Percentiles rank a stretch among this genome's conserved stretches.
These are phyloP conservation scores for Xeromyces bisporus DNA, from an alignment of 495 filamentous ascomycete species.

Conservation along the genomic window DNA sequence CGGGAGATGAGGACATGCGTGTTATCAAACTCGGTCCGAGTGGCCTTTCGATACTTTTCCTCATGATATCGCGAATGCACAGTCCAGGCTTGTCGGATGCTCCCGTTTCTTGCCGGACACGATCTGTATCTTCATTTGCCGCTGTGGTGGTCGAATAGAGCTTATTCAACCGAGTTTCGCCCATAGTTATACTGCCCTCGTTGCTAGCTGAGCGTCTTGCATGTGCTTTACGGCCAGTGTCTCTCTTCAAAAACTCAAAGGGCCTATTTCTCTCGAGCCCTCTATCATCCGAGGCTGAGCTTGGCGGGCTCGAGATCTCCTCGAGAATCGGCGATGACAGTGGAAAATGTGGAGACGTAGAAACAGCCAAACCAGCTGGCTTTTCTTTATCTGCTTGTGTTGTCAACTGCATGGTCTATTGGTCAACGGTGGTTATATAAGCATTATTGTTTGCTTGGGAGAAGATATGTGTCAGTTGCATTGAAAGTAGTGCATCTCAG, in stretches of 20 bases:
- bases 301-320: slow-evolving; percentile 23
- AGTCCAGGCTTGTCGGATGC: not conserved
- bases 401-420: no score
- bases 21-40: slow-evolving; percentile 50
- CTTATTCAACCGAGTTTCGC: no score
- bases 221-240: not conserved
- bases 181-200: not conserved
- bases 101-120: not conserved
- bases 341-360: slow-evolving; percentile 20
- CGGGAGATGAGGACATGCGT: slow-evolving; percentile 17
- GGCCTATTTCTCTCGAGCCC: slow-evolving; percentile 15
- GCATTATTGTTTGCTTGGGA: no score
- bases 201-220: not conserved
- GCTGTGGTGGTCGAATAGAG: no score
- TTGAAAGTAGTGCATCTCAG: not conserved
- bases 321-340: slow-evolving; percentile 30
- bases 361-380: slow-evolving; percentile 16
- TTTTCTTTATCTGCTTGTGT: no score
- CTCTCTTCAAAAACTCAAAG: slow-evolving; percentile 9
- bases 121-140: not conserved
- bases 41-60: slow-evolving; percentile 35
- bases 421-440: no score
- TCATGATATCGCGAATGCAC: slow-evolving; percentile 9
- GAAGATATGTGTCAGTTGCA: not conserved
- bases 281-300: slow-evolving; percentile 18